A percentile compares a stretch with the other conserved stretches of the same genome.
Evolutionary conservation across 495 filamentous ascomycete species (phyloP).

Genomic region (Penicillium riverlandense): DNA sequence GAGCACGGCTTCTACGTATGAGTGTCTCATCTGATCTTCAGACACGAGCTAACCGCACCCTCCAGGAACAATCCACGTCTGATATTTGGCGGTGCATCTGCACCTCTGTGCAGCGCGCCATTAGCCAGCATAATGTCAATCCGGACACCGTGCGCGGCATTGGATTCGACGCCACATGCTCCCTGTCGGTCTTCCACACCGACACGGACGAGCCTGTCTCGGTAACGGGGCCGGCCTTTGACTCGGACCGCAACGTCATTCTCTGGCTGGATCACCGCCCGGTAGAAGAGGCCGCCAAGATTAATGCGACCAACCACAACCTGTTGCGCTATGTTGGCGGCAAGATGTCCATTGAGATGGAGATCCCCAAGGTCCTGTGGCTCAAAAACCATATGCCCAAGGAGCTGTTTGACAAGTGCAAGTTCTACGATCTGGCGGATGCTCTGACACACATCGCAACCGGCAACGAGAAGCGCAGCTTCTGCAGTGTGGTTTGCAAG

Average conservation of each 20-base stretch:
- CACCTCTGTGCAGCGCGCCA: slow-evolving; percentile 65
- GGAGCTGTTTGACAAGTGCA: slow-evolving; percentile 82
- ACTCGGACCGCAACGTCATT: slow-evolving; percentile 81
- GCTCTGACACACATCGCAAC: slow-evolving; percentile 94
- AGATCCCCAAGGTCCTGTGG: slow-evolving; percentile 96
- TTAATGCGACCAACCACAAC: slow-evolving; percentile 88
- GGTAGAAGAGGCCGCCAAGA: slow-evolving; percentile 76
- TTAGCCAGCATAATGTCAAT: slow-evolving; percentile 72
- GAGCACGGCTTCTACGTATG: slow-evolving; percentile 78
- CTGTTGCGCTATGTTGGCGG: slow-evolving; percentile 94
- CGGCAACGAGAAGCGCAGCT: slow-evolving; percentile 86
- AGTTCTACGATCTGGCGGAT: slow-evolving; percentile 92
- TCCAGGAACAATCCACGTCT: slow-evolving; percentile 90
- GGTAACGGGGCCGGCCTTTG: slow-evolving; percentile 80
- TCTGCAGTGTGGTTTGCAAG: slow-evolving; percentile 91
- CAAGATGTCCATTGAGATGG: slow-evolving; percentile 98
- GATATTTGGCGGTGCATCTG: slow-evolving; percentile 95
- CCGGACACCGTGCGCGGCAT: slow-evolving; percentile 70
- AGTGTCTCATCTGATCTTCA: not conserved
- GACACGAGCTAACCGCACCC: not conserved
- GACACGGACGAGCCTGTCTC: slow-evolving; percentile 85
- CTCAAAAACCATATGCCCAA: slow-evolving; percentile 96
- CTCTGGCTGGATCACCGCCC: slow-evolving; percentile 92
- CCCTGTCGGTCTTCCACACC: slow-evolving; percentile 78
- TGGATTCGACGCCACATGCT: slow-evolving; percentile 97